Evolutionary conservation across 768 basidiomycete genomes (phyloP), one percentile per base, ranked within the genome.

Genomic region (Boletus patriciae): DNA sequence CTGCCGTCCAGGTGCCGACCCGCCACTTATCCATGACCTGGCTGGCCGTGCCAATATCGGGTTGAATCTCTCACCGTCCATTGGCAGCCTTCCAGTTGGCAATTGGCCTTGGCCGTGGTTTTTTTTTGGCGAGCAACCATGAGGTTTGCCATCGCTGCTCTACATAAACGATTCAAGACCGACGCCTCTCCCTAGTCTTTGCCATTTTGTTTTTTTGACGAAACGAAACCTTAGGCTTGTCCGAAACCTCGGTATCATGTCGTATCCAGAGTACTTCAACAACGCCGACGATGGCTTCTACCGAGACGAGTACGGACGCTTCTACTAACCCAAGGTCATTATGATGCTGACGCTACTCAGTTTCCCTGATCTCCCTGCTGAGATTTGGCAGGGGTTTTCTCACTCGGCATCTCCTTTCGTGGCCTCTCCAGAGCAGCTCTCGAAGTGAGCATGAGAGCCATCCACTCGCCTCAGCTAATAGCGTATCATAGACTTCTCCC

Each of bases 31-130:
- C n/a, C 21, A 4, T 21, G 31, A 9, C n/a, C 3, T 36, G 55
- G 47, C 48, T 4, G n/a, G 27, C 29, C n/a, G 4, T 3, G 40
- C 41, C 47, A 53, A 27, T 23, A 46, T 27, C 25, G 6, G 38
- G 23, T 19, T 10, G 29, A 8, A 9, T 38, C 15, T 46, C 27
- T 13, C 8, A 33, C 34, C 1, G 10, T 34, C 25, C 15, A 6
- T 48, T 31, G 50, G 42, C 55, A 13, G 33, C 50, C n/a, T n/a
- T 46, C 46, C 46, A 27, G n/a, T 23, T 55, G 48, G 48, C 29
- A 42, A 11, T 46, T 23, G 21, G 42, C 5, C 12, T 19, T 43
- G 13, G 10, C 13, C 8, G 0, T n/a, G 15, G 31, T 25, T 33
- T 8, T 25, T n/a, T 18, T 7, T 51, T 50, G 25, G 31, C 51